phyloP scores from a whole-genome alignment of 371 early-diverging fungal genomes.

The Circinella minor region DNA sequence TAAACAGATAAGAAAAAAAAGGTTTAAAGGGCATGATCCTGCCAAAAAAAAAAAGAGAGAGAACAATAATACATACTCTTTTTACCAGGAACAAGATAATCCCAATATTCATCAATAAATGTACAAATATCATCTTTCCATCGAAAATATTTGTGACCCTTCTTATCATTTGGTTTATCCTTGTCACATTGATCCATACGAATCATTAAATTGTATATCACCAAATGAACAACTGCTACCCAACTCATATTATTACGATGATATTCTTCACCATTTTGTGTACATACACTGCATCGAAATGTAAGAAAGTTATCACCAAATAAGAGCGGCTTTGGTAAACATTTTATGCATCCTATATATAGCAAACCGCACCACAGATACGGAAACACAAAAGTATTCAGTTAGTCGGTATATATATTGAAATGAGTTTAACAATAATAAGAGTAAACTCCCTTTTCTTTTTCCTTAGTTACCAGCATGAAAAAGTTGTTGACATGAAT shows the following conservation, averaged over 20 bases:
- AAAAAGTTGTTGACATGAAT: constrained; percentile 59
- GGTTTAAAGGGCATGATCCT: too few relatives aligned
- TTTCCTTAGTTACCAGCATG: constrained; percentile 52
- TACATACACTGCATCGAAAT: constrained; percentile 72
- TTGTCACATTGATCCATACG: constrained; percentile 33
- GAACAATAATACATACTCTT: constrained; percentile 47
- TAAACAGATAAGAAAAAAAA: not conserved
- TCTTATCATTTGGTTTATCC: constrained; percentile 42
- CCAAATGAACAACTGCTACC: constrained; percentile 76
- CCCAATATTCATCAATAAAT: constrained; percentile 81
- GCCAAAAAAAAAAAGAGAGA: too few relatives aligned
- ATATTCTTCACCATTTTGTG: constrained; percentile 57
- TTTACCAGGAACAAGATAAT: constrained; percentile 69
- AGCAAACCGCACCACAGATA: not conserved
- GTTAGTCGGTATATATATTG: not conserved
- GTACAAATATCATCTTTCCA: constrained; percentile 86
- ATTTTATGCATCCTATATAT: constrained; percentile 44
- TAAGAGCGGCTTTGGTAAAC: constrained; percentile 54
- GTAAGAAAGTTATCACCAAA: constrained; percentile 69
- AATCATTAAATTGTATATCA: constrained; percentile 72
- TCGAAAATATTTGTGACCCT: constrained; percentile 72
- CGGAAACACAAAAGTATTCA: not conserved
- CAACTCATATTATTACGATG: constrained; percentile 69
- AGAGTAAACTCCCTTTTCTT: too few relatives aligned
- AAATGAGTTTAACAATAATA: too few relatives aligned